Conservation (phyloP, 352 stramenopile genomes). For the Phytophthora hibernalis region DNA sequence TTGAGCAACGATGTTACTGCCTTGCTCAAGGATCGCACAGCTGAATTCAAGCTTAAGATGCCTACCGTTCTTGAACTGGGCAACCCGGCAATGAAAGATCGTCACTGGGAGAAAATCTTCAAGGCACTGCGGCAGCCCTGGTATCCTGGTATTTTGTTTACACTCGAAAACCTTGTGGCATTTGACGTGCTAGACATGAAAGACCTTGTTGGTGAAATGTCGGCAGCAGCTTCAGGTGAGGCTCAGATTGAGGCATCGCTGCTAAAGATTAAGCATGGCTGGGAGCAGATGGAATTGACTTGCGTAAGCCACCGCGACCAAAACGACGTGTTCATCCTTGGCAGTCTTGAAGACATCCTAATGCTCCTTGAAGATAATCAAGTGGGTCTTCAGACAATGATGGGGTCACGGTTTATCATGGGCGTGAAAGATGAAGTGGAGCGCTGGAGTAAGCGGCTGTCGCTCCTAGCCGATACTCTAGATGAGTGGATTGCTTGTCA, state of each 20-base stretch:
- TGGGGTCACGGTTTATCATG: constrained; percentile 92
- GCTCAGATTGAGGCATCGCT: constrained; percentile 92
- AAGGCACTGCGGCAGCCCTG: constrained; percentile 88
- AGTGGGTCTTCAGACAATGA: constrained; percentile 93
- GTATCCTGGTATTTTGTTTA: constrained; percentile 91
- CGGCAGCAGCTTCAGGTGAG: constrained; percentile 86
- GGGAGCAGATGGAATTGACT: constrained; percentile 88
- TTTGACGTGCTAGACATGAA: constrained; percentile 91
- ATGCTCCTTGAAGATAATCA: constrained; percentile 93
- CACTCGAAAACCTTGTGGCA: constrained; percentile 88
- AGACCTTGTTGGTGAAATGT: constrained; percentile 87
- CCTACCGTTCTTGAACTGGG: constrained; percentile 93
- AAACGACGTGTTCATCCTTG: constrained; percentile 91
- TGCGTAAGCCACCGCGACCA: constrained; percentile 87
- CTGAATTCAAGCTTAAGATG: constrained; percentile 92
- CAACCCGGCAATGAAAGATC: constrained; percentile 92
- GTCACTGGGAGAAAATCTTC: constrained; percentile 96
- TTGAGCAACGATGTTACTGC: constrained; percentile 91
- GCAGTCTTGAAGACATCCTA: constrained; percentile 92
- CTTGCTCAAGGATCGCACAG: constrained; percentile 87
- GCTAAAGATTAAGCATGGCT: constrained; percentile 89
- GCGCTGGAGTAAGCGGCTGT: constrained; percentile 89
- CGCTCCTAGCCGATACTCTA: constrained; percentile 81
- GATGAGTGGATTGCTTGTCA: constrained; percentile 90
- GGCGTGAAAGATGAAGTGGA: constrained; percentile 93